Evolutionary conservation across 2,329 filamentous ascomycete species (phyloP).

Genomic region (Zymoseptoria crescenta): DNA sequence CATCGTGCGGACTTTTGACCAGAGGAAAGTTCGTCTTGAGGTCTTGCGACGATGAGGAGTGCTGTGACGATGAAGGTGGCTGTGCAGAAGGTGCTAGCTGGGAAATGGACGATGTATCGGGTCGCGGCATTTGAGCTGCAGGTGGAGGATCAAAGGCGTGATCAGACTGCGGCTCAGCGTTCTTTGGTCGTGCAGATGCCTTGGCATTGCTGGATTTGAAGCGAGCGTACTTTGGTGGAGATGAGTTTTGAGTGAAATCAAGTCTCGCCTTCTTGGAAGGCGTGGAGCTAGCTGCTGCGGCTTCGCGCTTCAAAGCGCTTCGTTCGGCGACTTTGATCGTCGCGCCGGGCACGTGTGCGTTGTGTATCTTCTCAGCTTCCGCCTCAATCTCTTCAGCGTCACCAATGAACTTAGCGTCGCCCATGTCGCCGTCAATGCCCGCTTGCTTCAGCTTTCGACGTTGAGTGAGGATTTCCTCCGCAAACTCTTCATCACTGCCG

Average conservation of each 20-base stretch:
- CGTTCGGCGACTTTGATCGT: slow-evolving; percentile 3
- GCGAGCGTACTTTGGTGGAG: slow-evolving; percentile 13
- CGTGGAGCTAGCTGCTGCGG: slow-evolving; percentile 6
- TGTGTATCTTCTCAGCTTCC: slow-evolving; percentile 14
- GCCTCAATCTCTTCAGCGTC: slow-evolving; percentile 13
- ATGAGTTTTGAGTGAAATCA: slow-evolving; percentile 1
- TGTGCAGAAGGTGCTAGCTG: slow-evolving; percentile 10
- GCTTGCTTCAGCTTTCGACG: slow-evolving; percentile 19
- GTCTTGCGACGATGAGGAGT: slow-evolving; percentile 33
- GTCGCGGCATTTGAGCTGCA: slow-evolving; percentile 11
- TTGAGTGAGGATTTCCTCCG: slow-evolving; percentile 28
- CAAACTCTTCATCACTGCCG: slow-evolving; percentile 37
- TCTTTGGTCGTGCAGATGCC: slow-evolving; percentile 1
- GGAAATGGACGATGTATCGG: neutral
- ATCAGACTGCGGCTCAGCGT: slow-evolving; percentile 3
- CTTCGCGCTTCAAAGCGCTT: slow-evolving; percentile 15
- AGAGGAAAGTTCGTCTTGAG: slow-evolving; percentile 59
- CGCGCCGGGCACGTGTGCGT: slow-evolving; percentile 4
- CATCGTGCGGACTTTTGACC: slow-evolving; percentile 67
- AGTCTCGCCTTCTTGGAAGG: slow-evolving; percentile 20
- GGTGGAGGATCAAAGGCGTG: slow-evolving; percentile 9
- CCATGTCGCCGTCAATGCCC: slow-evolving; percentile 12
- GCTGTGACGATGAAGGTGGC: slow-evolving; percentile 21
- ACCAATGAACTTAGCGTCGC: slow-evolving; percentile 17
- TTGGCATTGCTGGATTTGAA: slow-evolving; percentile 23